These are phyloP conservation scores for Venturia nashicola DNA, from an alignment of 2,329 filamentous ascomycete genomes.

Conservation along the genomic window DNA sequence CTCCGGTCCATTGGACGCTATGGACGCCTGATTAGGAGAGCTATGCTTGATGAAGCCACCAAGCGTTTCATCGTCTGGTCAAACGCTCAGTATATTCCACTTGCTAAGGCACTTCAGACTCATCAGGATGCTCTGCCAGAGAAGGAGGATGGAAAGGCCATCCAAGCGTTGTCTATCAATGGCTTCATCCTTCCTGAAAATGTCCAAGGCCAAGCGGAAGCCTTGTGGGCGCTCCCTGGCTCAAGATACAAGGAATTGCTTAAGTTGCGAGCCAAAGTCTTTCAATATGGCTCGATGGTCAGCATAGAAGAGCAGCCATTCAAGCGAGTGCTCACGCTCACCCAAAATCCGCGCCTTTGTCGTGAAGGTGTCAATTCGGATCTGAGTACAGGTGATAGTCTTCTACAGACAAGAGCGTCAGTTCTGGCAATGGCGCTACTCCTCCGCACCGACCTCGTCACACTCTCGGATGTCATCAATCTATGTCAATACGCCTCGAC, in stretches of 20 bases:
- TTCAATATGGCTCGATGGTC: conserved; percentile 18
- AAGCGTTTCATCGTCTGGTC: conserved; percentile 22
- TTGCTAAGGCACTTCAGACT: neutral
- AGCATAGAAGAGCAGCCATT: conserved; percentile 37
- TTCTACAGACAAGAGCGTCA: conserved; percentile 19
- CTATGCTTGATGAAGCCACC: conserved; percentile 26
- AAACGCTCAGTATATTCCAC: neutral
- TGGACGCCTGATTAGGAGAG: conserved; percentile 24
- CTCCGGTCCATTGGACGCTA: conserved; percentile 24
- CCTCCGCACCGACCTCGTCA: conserved; percentile 36
- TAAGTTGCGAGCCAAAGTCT: conserved; percentile 13
- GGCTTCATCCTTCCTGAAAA: neutral
- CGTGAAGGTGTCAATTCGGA: conserved; percentile 12
- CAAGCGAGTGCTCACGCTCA: conserved; percentile 33
- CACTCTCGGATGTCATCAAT: conserved; percentile 25
- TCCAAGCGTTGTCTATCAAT: neutral
- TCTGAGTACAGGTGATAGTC: conserved; percentile 20
- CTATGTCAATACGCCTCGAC: conserved; percentile 13
- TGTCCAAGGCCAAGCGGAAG: neutral
- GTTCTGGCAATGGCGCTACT: conserved; percentile 34
- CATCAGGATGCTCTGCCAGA: neutral
- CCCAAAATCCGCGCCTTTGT: conserved; percentile 27
- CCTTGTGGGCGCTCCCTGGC: neutral
- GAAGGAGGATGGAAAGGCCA: neutral
- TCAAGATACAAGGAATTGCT: neutral